Percentiles rank a stretch among this genome's conserved stretches.
Conservation (phyloP, 345 rosid genomes). For the Rhizophora mangle region DNA sequence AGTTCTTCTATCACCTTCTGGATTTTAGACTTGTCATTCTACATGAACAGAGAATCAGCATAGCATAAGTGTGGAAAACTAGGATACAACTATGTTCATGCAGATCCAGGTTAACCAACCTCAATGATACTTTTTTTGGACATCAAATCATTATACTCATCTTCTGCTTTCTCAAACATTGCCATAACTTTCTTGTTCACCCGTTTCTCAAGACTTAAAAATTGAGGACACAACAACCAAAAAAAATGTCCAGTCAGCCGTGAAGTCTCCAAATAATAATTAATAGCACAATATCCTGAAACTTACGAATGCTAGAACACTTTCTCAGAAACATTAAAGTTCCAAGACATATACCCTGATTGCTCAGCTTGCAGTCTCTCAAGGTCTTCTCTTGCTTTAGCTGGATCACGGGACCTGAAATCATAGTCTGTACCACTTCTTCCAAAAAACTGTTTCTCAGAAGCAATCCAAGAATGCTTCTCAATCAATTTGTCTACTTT, state of each 20-base stretch:
- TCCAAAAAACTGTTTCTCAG: constrained; percentile 93
- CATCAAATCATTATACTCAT: constrained; percentile 79
- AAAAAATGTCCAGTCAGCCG: constrained; percentile 7
- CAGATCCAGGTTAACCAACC: constrained; percentile 44
- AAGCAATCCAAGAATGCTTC: constrained; percentile 91
- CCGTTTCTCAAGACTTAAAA: constrained; percentile 73
- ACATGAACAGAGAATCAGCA: constrained; percentile 11
- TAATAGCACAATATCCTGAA: background rate
- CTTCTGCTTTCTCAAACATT: constrained; percentile 99
- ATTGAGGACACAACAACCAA: constrained; percentile 15
- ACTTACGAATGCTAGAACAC: background rate
- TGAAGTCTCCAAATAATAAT: constrained; percentile 1
- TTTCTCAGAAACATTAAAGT: constrained; percentile 1
- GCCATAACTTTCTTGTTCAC: constrained; percentile 98
- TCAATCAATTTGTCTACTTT: constrained; percentile 86
- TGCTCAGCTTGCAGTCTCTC: constrained; percentile 84
- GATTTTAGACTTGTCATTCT: constrained; percentile 90
- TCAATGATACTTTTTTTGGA: constrained; percentile 86
- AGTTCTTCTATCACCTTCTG: constrained; percentile 93
- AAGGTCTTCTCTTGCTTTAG: constrained; percentile 73
- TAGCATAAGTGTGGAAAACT: constrained; percentile 11
- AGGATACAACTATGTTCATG: constrained; percentile 11
- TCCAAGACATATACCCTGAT: constrained; percentile 52
- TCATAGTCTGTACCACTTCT: constrained; percentile 95
- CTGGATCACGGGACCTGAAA: constrained; percentile 67